Base-by-base conservation (phyloP, 495 filamentous ascomycete genomes). In the Amphirosellinia nigrospora region DNA sequence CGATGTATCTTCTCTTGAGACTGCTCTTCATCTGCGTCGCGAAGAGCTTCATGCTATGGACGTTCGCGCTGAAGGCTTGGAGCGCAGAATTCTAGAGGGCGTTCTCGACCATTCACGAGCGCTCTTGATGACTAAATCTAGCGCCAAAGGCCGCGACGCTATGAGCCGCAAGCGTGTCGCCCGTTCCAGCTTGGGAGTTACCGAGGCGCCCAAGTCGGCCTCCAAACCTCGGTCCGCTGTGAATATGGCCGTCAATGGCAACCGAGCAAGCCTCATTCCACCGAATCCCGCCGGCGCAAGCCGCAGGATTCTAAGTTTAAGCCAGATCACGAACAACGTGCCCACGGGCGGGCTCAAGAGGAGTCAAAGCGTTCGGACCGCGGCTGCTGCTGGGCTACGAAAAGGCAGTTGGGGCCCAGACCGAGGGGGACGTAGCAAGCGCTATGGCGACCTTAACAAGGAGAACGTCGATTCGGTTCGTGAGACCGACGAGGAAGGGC, bases 31-130 rank as follows among this genome's bases (percentile, higher is more conserved):
- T 19, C 87, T 98, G 66, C 91, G 96, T 16, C 90, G 92, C 30
- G 95, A 98, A 77, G 96, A 99, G 78, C 89, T 98, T 66, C 87
- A 93, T 48, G 85, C 89, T 30, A 96, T 99, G 90, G 94, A 97
- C 76, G 86, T 88, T 10, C 89, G 94, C 59, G 94, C 94, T 11
- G 93, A 97, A 72, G 86, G 87, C 30, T 85, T 99, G 1, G 96
- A 99, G 82, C 91, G 94, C 53, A 88, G 95, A 11, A 97, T 99
- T 69, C 82, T 99, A 36, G 95, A 98, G 68, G 93, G 94, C 36
- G 93, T 98, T 46, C 93, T 99, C 70, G 94, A 99, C 75, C 94
- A 98, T 74, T 97, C 96, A 39, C 91, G 94, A 23, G 89, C 91
- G 7, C 83, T 98, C 21, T 87, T 98, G 50, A 88, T 96, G 68